Evolutionary conservation across 306 rosid species (phyloP).

Genomic region (Sphenostylis stenocarpa): DNA sequence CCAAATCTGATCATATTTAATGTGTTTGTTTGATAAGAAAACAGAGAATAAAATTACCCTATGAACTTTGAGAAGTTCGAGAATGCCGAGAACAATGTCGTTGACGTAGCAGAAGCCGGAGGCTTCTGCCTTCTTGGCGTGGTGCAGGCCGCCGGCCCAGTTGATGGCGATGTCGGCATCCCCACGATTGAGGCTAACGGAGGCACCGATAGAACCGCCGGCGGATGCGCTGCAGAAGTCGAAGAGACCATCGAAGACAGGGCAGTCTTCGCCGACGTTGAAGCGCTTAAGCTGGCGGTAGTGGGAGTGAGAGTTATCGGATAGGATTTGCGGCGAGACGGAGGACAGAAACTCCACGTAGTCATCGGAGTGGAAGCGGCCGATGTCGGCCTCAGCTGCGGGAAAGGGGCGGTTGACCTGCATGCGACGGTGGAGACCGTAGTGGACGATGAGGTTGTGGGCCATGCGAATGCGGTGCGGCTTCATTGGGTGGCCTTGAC

Average conservation of each 20-base stretch:
- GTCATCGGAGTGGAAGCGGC: slow-evolving; percentile 63
- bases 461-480: slow-evolving; percentile 84
- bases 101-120: slow-evolving; percentile 89
- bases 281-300: slow-evolving; percentile 62
- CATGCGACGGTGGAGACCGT: slow-evolving; percentile 77
- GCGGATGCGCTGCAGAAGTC: slow-evolving; percentile 69
- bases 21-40: neutral
- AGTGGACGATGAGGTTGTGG: slow-evolving; percentile 67
- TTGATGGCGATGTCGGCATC: slow-evolving; percentile 69
- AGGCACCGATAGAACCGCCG: slow-evolving; percentile 83
- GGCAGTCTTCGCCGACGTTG: slow-evolving; percentile 80
- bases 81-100: slow-evolving; percentile 83
- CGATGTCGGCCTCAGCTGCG: slow-evolving; percentile 50
- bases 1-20: neutral
- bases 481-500: slow-evolving; percentile 81
- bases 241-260: slow-evolving; percentile 73
- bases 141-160: slow-evolving; percentile 83
- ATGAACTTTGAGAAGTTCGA: slow-evolving; percentile 84
- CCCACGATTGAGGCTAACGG: slow-evolving; percentile 54
- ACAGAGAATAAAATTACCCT: slow-evolving; percentile 43
- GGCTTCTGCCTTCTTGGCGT: slow-evolving; percentile 85
- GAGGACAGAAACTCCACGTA: slow-evolving; percentile 65
- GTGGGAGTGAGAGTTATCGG: slow-evolving; percentile 35
- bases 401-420: slow-evolving; percentile 64
- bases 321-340: slow-evolving; percentile 51